Percentiles rank a stretch among this genome's conserved stretches.
phyloP scores from a whole-genome alignment of 2,329 filamentous ascomycete species.

The Aspergillus quadrilineatus region DNA sequence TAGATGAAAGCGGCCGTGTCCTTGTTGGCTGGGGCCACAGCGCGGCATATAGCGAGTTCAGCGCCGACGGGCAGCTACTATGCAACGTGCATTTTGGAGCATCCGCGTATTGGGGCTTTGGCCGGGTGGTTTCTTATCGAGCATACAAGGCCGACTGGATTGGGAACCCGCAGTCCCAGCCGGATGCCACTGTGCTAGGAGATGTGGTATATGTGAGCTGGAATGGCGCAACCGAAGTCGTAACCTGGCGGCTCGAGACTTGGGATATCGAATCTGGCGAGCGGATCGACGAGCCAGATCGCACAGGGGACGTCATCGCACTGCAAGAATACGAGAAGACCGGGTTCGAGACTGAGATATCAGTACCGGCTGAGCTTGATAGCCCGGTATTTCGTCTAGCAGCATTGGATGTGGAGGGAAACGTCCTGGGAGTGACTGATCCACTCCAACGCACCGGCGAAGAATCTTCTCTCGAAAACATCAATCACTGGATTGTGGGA shows the following conservation, averaged over 20 bases:
- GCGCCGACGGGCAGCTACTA: constrained; percentile 22
- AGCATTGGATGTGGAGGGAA: constrained; percentile 21
- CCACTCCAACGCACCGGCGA: constrained; percentile 14
- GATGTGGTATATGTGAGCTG: constrained; percentile 32
- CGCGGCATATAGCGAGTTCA: constrained; percentile 52
- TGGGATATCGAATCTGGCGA: constrained; percentile 15
- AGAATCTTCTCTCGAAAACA: not conserved
- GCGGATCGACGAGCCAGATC: constrained; percentile 16
- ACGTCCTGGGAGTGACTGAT: constrained; percentile 19
- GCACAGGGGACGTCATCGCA: constrained; percentile 13
- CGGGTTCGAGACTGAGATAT: constrained; percentile 34
- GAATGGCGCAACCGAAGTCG: constrained; percentile 40
- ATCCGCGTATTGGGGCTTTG: constrained; percentile 47
- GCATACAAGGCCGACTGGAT: constrained; percentile 56
- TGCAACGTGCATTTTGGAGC: constrained; percentile 40
- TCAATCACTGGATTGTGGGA: constrained; percentile 17
- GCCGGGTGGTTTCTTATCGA: constrained; percentile 56
- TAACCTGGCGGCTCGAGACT: constrained; percentile 29
- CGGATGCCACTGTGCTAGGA: constrained; percentile 21
- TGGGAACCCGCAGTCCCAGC: constrained; percentile 46
- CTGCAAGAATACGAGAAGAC: constrained; percentile 23
- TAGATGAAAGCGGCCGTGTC: constrained; percentile 40
- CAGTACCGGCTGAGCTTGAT: constrained; percentile 18
- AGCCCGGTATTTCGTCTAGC: constrained; percentile 21
- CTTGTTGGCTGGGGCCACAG: constrained; percentile 54